Evolutionary conservation across 1,284 basidiomycete species (phyloP), one percentile per base, ranked within the genome.

Genomic region (Boletus albobrunnescens): DNA sequence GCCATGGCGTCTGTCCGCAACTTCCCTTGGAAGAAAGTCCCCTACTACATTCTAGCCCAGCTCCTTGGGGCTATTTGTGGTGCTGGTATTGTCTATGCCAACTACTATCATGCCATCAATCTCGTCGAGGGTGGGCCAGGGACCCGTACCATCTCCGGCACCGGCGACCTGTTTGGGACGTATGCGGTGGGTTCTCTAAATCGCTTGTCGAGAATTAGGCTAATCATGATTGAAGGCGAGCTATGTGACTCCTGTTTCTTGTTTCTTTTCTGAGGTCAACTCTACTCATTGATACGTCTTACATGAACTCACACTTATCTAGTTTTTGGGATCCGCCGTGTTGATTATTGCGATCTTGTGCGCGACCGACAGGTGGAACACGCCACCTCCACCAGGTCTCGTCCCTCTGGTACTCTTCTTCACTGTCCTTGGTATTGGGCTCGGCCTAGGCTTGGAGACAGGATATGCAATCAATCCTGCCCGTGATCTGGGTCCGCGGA

Each of bases 1-100:
- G 73, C 81, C 6, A 58, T 90, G 37, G 85, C 85, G 1, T 70
- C 79, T 6, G 80, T 81, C 59, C 79, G 89, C 47, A 75, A 74
- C 41, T 91, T 93, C 65, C 86, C 91, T 1, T 84, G 82, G 79
- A 77, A 75, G 51, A 91, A 91, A 61, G 85, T 91, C 0, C 84
- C 87, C 0, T 71, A 60, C 54, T 93, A 85, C 60, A 77, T 89
- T 41, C 58, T 80, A 31, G 78, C 85, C 1, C 90, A 93, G 64
- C 53, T 85, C 9, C 62, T 91, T 22, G 91, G 90, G 28, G 88
- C 72, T 2, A 63, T 88, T 14, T 71, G 78, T 37, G 90, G 84
- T 14, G 79, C 81, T 14, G 77, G 79, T 1, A 60, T 89, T 19
- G 70, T 87, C 17, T 92, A 91, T 58, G 83, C 75, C 6, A 85